A percentile compares a stretch with the other conserved stretches of the same genome.
phyloP scores from a whole-genome alignment of 257 asterid genomes.

The Nicotiana knightiana region DNA sequence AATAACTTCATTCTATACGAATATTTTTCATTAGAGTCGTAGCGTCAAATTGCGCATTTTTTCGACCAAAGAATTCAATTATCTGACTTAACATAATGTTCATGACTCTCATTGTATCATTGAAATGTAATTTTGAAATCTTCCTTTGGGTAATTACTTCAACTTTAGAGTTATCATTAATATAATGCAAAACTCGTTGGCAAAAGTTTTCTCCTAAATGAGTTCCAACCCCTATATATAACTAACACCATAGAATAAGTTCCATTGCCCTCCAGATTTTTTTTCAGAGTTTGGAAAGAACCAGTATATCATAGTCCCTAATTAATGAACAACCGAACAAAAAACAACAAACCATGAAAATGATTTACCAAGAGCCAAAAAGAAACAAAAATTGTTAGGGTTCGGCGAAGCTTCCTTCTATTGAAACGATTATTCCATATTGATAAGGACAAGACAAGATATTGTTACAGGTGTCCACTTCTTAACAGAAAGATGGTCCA shows the following conservation, averaged over 20 bases:
- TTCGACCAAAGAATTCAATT: not conserved
- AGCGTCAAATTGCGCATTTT: no score
- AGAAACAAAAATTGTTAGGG: not conserved
- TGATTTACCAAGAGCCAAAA: not conserved
- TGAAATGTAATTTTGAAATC: not conserved
- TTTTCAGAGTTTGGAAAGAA: not conserved
- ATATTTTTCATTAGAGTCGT: not conserved
- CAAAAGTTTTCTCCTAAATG: not conserved
- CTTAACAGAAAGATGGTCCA: not conserved
- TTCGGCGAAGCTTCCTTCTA: constrained; percentile 3
- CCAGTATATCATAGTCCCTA: not conserved
- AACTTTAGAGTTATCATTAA: not conserved
- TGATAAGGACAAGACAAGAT: not conserved
- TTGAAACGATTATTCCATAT: not conserved
- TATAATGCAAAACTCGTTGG: not conserved
- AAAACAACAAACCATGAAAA: not conserved
- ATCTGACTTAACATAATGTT: not conserved
- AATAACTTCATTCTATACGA: no score
- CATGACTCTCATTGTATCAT: not conserved
- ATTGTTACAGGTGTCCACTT: not conserved
- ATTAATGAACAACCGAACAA: not conserved
- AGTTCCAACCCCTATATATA: not conserved
- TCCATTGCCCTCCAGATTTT: not conserved
- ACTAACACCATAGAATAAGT: not conserved
- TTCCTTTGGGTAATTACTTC: not conserved